These are phyloP conservation scores for Fusarium newnesense DNA, from an alignment of 2,329 filamentous ascomycete genomes.

Conservation along the genomic window DNA sequence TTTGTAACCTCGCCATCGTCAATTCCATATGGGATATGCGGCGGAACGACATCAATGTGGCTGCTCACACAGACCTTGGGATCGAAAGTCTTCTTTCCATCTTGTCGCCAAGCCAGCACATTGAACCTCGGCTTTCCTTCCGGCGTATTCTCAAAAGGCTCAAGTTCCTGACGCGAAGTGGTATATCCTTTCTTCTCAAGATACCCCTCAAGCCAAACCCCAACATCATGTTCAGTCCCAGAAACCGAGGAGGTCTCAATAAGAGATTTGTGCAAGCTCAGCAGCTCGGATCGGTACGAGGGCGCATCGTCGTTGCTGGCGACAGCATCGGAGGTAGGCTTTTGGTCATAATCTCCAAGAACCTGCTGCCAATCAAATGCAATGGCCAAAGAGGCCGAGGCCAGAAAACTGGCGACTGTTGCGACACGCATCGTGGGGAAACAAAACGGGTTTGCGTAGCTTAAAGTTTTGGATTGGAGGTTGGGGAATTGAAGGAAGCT, in stretches of 20 bases:
- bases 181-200: slow-evolving; percentile 62
- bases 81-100: slow-evolving; percentile 51
- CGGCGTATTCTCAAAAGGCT: slow-evolving; percentile 45
- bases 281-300: slow-evolving; percentile 61
- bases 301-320: slow-evolving; percentile 35
- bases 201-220: slow-evolving; percentile 74
- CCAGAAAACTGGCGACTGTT: slow-evolving; percentile 17
- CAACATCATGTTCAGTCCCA: slow-evolving; percentile 74
- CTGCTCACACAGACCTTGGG: slow-evolving; percentile 76
- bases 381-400: slow-evolving; percentile 20
- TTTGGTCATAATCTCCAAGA: background rate
- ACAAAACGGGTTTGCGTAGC: slow-evolving; percentile 2
- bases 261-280: slow-evolving; percentile 80
- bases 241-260: slow-evolving; percentile 78
- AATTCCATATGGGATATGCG: slow-evolving; percentile 75
- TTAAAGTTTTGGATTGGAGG: slow-evolving; percentile 9
- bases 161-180: slow-evolving; percentile 56
- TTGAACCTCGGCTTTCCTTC: slow-evolving; percentile 66
- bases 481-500: slow-evolving; percentile 18
- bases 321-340: background rate
- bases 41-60: slow-evolving; percentile 85
- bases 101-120: slow-evolving; percentile 73
- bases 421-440: slow-evolving; percentile 26
- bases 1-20: slow-evolving; percentile 56
- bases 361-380: slow-evolving; percentile 27